Conservation (phyloP, 176 grass and related monocot species). For the Bonia amplexicaulis region DNA sequence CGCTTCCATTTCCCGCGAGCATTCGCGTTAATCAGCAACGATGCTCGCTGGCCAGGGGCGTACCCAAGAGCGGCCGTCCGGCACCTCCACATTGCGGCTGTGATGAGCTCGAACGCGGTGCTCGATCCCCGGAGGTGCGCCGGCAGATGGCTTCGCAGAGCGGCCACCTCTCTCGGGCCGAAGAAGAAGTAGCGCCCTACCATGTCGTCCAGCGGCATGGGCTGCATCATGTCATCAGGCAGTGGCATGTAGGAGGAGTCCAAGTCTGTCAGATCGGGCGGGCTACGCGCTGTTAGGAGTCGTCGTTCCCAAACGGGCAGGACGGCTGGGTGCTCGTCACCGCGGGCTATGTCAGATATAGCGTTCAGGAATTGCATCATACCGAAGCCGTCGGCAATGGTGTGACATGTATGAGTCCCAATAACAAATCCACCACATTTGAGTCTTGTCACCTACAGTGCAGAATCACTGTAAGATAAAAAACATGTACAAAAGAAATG, state of each 20-base stretch:
- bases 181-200: background rate
- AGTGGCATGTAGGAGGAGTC: too few species aligned
- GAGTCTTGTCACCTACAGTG: background rate
- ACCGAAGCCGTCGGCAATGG: background rate
- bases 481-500: too few species aligned
- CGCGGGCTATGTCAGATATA: background rate
- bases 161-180: background rate
- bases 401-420: background rate
- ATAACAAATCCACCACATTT: background rate
- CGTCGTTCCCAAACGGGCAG: background rate
- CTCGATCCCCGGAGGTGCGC: background rate
- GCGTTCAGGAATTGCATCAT: background rate
- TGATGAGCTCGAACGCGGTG: background rate
- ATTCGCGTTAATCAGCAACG: background rate
- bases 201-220: background rate
- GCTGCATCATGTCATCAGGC: background rate
- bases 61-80: background rate
- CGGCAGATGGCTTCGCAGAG: background rate
- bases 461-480: too few species aligned
- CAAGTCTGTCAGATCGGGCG: background rate
- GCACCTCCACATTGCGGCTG: background rate
- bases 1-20: background rate
- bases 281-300: background rate
- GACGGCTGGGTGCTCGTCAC: background rate
- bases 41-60: background rate